Percentiles rank a stretch among this genome's conserved stretches.
Evolutionary conservation across 2,329 filamentous ascomycete genomes (phyloP).

Genomic region (Penicillium carneum): DNA sequence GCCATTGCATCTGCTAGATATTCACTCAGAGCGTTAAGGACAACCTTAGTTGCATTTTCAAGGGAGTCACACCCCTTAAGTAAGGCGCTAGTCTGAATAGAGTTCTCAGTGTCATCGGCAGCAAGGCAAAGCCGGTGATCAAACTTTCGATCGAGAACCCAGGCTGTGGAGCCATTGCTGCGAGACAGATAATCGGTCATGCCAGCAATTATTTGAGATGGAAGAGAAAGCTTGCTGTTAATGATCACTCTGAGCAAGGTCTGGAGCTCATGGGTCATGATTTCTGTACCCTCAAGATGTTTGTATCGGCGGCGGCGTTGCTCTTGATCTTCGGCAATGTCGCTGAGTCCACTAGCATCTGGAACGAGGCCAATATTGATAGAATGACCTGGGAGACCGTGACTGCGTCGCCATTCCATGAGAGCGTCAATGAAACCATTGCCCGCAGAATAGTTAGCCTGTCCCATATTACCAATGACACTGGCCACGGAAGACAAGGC

Average conservation of each 20-base stretch:
- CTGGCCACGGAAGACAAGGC: constrained; percentile 64
- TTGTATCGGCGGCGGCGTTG: constrained; percentile 31
- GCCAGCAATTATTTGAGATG: constrained; percentile 31
- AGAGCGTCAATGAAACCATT: constrained; percentile 47
- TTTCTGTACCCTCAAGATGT: constrained; percentile 34
- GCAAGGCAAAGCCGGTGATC: constrained; percentile 29
- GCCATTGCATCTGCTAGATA: constrained; percentile 35
- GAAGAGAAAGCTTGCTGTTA: constrained; percentile 25
- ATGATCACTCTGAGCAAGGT: constrained; percentile 31
- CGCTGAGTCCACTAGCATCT: constrained; percentile 33
- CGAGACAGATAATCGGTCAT: constrained; percentile 32
- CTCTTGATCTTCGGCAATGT: constrained; percentile 29
- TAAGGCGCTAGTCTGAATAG: constrained; percentile 19
- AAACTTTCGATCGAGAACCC: constrained; percentile 34
- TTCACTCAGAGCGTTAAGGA: constrained; percentile 25
- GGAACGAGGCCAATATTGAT: constrained; percentile 36
- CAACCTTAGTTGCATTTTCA: constrained; percentile 24
- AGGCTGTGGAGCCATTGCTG: constrained; percentile 21
- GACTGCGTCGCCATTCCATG: constrained; percentile 28
- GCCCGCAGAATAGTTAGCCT: constrained; percentile 66
- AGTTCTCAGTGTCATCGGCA: constrained; percentile 12
- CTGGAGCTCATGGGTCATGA: constrained; percentile 30
- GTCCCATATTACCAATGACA: constrained; percentile 65
- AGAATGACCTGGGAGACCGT: constrained; percentile 24
- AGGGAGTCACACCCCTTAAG: constrained; percentile 22